Evolutionary conservation across 352 stramenopile species (phyloP), one percentile per base, ranked within the genome.

Genomic region (Phytophthora quininea): DNA sequence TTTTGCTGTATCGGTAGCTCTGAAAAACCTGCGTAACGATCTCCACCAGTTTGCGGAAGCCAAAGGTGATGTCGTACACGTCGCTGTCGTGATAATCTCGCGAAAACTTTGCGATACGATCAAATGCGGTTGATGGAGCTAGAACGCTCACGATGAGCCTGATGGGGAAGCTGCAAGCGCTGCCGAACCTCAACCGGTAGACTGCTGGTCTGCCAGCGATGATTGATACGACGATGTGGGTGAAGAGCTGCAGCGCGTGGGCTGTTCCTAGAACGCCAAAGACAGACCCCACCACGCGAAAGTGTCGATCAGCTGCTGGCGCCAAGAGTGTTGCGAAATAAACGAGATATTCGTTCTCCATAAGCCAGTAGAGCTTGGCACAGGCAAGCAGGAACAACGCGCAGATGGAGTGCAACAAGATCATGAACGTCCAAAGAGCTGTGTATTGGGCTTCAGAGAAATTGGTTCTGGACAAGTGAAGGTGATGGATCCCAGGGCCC

Each of bases 21-120:
- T 86, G 79, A 3, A 69, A 46, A 1, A 76, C 62, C 40, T 87
- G 81, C 4, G 70, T 81, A 8, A 62, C 62, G 47, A 86, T 72
- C 53, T 88, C 77, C 1, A 88, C 11, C 2, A 79, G 50, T 32
- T 88, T 82, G 1, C 72, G 74, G 2, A 66, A 3, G 0, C 74
- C 54, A 15, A 88, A 82, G 0, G 61, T 48, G 12, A 62, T 10
- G n/a, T 68, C 43, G 45, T 82, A 88, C 9, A 65, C 50, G 27
- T 71, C 42, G 53, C 73, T 86, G n/a, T 78, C 68, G 14, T 3
- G 4, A 24, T 29, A 12, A 33, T 37, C 24, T 42, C 33, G 56
- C 7, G 46, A 46, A 54, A 10, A 53, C 56, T 19, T 24, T 54
- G 32, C 29, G 42, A 48, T 10, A 63, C 14, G 46, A 52, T 31